Base-by-base conservation (phyloP, 2,329 filamentous ascomycete species). In the Coccinonectria pachysandricola region DNA sequence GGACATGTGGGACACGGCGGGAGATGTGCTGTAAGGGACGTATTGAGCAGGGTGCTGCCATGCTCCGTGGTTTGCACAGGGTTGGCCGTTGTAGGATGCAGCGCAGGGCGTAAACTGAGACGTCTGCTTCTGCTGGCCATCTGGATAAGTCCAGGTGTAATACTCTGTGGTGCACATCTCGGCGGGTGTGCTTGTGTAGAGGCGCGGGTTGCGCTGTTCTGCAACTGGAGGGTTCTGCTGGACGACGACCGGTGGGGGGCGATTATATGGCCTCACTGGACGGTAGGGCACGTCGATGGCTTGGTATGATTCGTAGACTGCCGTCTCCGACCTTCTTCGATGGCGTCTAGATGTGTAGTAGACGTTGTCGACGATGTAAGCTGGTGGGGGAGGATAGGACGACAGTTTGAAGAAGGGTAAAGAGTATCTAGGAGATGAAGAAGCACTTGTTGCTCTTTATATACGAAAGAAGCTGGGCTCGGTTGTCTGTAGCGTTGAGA, bases 101-200 rank as follows among this genome's bases (percentile, higher is more conserved):
- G 48, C 36, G 52, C 64, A 64, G 19, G 55, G 46, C 16, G 52
- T 44, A 6, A 51, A 45, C 28, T 57, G 55, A 24, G 53, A 49
- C 18, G 43, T 39, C 25, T 48, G 44, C 38, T 52, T 43, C 24
- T 32, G 35, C 24, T 49, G 54, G 31, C 62, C 62, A 45, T 68
- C 60, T 4, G 63, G 56, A 53, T 60, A 59, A 41, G 60, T 43
- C 44, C 63, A 60, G 17, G 59, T 53, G 53, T 58, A 65, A 26
- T 62, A 36, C 40, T 65, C 55, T 33, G 57, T 62, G 35, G 58
- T 57, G 50, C 66, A 71, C 66, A 71, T 71, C 24, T 53, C 59
- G 56, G 44, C 41, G 39, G 46, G 45, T 28, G 25, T 39, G 15
- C 19, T 35, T 14, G 32, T 33, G 30, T 36, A 9, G 23, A 21